Percentiles rank a stretch among this genome's conserved stretches.
Conservation (phyloP, 176 grass and related monocot species). For the Microstegium vimineum region DNA sequence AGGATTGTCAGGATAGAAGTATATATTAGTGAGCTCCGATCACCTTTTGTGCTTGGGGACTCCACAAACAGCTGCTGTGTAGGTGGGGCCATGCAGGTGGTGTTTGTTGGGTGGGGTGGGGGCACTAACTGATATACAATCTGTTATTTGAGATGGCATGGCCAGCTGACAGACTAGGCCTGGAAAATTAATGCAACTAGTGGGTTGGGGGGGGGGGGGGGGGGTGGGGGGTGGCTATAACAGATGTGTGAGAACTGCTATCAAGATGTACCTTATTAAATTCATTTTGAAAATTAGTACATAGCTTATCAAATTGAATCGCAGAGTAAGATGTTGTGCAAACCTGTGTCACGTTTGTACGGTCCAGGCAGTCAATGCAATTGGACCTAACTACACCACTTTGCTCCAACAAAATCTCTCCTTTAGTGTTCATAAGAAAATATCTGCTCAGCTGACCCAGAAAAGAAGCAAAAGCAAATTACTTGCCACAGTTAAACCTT, state of each 20-base stretch:
- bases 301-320: constrained; percentile 7
- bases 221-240: no score
- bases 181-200: neutral
- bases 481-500: constrained; percentile 58
- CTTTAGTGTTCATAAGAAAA: constrained; percentile 86
- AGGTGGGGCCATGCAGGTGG: neutral
- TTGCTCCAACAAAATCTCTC: constrained; percentile 79
- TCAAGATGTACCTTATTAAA: neutral
- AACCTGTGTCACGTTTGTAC: constrained; percentile 98
- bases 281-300: neutral
- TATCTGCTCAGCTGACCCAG: constrained; percentile 97
- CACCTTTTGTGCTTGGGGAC: neutral
- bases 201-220: neutral
- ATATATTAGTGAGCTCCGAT: neutral
- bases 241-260: neutral
- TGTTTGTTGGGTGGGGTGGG: neutral
- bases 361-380: constrained; percentile 97
- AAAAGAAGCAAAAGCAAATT: constrained; percentile 64
- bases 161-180: neutral
- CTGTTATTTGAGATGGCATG: neutral
- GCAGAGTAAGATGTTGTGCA: constrained; percentile 10
- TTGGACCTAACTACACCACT: constrained; percentile 76
- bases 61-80: neutral
- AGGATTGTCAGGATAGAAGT: neutral
- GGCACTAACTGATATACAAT: neutral